These are phyloP conservation scores for Murraya koenigii DNA, from an alignment of 345 rosid genomes.

Conservation along the genomic window DNA sequence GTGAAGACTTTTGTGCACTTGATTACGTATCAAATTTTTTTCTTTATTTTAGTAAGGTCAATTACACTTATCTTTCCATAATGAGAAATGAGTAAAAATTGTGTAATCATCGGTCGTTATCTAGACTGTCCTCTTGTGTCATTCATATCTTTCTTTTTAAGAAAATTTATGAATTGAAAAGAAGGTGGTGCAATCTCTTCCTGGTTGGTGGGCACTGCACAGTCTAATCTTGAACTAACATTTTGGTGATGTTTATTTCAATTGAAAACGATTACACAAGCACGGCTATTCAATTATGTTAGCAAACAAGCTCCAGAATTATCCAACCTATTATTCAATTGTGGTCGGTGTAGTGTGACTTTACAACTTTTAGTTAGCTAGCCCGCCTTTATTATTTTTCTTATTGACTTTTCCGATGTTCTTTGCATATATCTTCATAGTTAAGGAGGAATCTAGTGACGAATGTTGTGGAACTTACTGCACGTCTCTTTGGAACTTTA, in stretches of 20 bases:
- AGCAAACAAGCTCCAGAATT: slow-evolving; percentile 9
- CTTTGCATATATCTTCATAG: slow-evolving; percentile 4
- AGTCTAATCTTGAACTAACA: not conserved
- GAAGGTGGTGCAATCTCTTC: not conserved
- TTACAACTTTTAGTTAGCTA: not conserved
- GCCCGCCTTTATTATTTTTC: slow-evolving; percentile 17
- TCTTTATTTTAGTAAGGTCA: not conserved
- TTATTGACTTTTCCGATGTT: slow-evolving; percentile 4
- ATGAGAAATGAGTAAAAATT: not conserved
- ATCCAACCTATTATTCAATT: slow-evolving; percentile 16
- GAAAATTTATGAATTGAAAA: not conserved
- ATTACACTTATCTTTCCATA: not conserved
- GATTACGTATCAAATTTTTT: not conserved
- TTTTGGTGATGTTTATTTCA: not conserved
- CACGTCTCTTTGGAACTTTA: slow-evolving; percentile 17
- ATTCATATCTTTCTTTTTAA: not conserved
- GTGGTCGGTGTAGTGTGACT: slow-evolving; percentile 32
- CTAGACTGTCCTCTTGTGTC: not conserved
- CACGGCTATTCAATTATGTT: not conserved
- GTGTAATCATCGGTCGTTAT: not conserved
- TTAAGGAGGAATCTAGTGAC: slow-evolving; percentile 23
- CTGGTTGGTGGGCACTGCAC: not conserved
- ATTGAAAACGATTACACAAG: not conserved
- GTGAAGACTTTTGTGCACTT: not conserved
- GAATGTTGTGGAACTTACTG: slow-evolving; percentile 16